Evolutionary conservation across 148 eudicot genomes (phyloP).

Genomic region (Vaccinium darrowii): DNA sequence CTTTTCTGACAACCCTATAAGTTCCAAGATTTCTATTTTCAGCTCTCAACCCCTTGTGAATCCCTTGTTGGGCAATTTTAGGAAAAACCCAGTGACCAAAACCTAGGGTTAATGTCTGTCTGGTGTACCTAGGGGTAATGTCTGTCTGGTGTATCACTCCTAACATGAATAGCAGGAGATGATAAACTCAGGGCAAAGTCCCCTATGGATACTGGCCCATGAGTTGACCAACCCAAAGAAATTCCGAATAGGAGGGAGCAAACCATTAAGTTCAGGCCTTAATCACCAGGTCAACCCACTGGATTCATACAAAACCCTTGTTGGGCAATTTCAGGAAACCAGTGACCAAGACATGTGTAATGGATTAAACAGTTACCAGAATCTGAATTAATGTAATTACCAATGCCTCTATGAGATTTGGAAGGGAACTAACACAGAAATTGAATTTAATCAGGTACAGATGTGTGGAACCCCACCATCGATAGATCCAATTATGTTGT

Average conservation of each 20-base stretch:
- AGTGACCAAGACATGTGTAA: too few species aligned
- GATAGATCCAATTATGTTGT: neutral
- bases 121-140: neutral
- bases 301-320: too few species aligned
- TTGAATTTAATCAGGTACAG: neutral
- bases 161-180: neutral
- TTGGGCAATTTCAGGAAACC: too few species aligned
- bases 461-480: slow-evolving; percentile 15
- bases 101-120: neutral
- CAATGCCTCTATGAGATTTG: neutral
- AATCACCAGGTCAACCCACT: too few species aligned
- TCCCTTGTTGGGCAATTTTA: neutral
- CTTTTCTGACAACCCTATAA: neutral
- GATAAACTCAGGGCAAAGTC: neutral
- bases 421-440: neutral
- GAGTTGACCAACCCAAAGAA: too few species aligned
- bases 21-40: neutral
- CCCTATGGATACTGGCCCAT: too few species aligned
- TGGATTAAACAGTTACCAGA: too few species aligned
- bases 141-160: neutral
- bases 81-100: neutral
- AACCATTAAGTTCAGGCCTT: too few species aligned
- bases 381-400: neutral
- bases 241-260: too few species aligned
- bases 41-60: neutral